phyloP scores from a whole-genome alignment of 108 stramenopile species.

The Licmophora abbreviata region DNA sequence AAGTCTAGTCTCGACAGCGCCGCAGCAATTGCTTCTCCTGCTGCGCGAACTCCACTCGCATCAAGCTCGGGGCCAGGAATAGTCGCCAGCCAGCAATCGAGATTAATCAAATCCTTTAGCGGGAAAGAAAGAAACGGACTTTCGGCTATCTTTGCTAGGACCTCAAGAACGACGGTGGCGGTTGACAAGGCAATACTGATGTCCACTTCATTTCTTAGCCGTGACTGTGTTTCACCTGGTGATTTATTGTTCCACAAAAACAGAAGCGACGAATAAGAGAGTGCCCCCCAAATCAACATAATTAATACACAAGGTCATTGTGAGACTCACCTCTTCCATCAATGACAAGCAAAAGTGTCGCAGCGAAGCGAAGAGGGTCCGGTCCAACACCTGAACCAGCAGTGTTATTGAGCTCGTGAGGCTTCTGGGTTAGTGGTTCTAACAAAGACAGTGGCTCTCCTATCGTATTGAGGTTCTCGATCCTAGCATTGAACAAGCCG shows the following conservation, averaged over 20 bases:
- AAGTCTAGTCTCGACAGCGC: constrained; percentile 28
- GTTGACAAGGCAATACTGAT: constrained; percentile 22
- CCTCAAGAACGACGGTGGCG: constrained; percentile 18
- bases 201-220: constrained; percentile 24
- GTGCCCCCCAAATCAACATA: constrained; percentile 39
- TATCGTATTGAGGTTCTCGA: constrained; percentile 54
- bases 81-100: constrained; percentile 74
- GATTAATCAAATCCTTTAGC: constrained; percentile 41
- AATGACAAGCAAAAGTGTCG: constrained; percentile 34
- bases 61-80: constrained; percentile 48
- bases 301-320: constrained; percentile 19
- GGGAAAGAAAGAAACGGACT: constrained; percentile 48
- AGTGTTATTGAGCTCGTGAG: constrained; percentile 2
- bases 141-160: constrained; percentile 41
- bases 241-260: too few species aligned
- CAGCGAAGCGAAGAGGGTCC: constrained; percentile 11
- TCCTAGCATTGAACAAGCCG: constrained; percentile 30
- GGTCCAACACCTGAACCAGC: constrained; percentile 22
- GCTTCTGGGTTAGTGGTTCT: constrained; percentile 11
- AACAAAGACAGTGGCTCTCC: constrained; percentile 44
- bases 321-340: constrained; percentile 25
- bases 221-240: too few species aligned
- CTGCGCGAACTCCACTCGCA: constrained; percentile 31
- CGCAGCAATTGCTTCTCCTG: constrained; percentile 21
- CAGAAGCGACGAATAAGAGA: constrained; percentile 15